phyloP scores from a whole-genome alignment of 768 basidiomycete species.

The Gymnopilus junonius region DNA sequence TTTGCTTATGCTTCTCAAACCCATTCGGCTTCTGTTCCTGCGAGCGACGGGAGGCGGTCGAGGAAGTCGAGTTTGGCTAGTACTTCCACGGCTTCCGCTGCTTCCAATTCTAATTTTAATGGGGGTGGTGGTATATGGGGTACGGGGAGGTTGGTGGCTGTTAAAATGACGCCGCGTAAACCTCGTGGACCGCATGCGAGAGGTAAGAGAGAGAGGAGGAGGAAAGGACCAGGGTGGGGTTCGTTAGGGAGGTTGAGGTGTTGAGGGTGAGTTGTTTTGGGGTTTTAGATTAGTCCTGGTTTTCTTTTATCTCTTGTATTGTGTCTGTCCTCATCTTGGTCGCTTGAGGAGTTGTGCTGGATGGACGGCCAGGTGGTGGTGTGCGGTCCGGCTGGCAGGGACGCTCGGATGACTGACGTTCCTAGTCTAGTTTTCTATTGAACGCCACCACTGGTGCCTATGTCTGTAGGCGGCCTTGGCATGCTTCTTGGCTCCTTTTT shows the following conservation, averaged over 20 bases:
- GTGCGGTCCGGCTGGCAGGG: too few species aligned
- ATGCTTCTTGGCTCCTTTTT: background rate
- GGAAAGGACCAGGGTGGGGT: conserved; percentile 76
- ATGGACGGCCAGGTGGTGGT: too few species aligned
- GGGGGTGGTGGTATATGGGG: background rate
- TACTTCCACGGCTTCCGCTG: background rate
- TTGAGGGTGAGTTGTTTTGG: conserved; percentile 57
- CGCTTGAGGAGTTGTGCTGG: too few species aligned
- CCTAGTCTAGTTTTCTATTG: background rate
- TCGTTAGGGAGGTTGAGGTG: conserved; percentile 84
- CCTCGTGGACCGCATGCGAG: conserved; percentile 20
- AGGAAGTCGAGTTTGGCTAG: conserved; percentile 15
- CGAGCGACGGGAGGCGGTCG: conserved; percentile 9
- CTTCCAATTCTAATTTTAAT: background rate
- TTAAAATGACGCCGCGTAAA: conserved; percentile 50
- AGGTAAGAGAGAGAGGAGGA: conserved; percentile 45
- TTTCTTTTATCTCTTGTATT: background rate
- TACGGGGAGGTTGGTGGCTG: conserved; percentile 44
- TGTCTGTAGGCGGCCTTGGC: too few species aligned
- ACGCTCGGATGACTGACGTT: too few species aligned
- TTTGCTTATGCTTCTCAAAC: too few species aligned
- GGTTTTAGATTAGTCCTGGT: conserved; percentile 11
- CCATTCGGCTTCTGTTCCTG: background rate
- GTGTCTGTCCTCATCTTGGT: too few species aligned
- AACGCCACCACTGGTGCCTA: background rate